phyloP scores from a whole-genome alignment of 2,329 filamentous ascomycete species.

The Remersonia thermophila region DNA sequence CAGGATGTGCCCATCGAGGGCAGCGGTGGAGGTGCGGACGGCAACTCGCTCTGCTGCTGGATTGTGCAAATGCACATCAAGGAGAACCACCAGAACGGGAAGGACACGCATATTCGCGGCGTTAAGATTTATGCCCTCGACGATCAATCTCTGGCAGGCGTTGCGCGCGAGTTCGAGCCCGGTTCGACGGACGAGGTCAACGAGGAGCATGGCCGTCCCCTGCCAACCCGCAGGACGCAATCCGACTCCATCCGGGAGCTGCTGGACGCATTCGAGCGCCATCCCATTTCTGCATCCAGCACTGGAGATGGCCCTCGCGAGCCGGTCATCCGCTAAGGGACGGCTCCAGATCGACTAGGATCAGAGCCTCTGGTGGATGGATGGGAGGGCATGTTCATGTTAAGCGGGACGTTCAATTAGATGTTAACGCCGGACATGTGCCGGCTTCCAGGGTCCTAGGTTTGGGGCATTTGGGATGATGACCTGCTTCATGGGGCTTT shows the following conservation, averaged over 20 bases:
- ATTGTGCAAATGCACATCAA: constrained; percentile 81
- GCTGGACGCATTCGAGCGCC: constrained; percentile 20
- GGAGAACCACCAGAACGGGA: constrained; percentile 98
- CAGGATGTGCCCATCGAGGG: constrained; percentile 60
- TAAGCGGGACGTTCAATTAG: too few species aligned
- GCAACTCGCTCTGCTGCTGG: constrained; percentile 71
- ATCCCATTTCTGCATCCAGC: constrained; percentile 18
- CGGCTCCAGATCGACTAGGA: neutral
- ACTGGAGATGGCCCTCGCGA: constrained; percentile 26
- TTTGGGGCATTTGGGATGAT: too few species aligned
- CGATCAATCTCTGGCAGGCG: constrained; percentile 31
- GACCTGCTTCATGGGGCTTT: too few species aligned
- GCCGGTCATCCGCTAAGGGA: constrained; percentile 27
- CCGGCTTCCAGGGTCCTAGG: too few species aligned
- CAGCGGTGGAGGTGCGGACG: constrained; percentile 47
- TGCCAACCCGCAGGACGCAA: constrained; percentile 3
- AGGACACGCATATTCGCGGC: constrained; percentile 92
- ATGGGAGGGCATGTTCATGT: too few species aligned
- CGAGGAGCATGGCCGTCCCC: constrained; percentile 20
- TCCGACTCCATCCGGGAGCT: constrained; percentile 18
- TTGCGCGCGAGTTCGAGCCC: constrained; percentile 23
- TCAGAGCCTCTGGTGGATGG: too few species aligned
- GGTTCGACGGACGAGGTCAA: constrained; percentile 22
- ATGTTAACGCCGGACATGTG: too few species aligned
- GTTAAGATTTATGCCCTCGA: constrained; percentile 69